phyloP scores from a whole-genome alignment of 176 grass and related monocot species.

The Chrysopogon serrulatus region DNA sequence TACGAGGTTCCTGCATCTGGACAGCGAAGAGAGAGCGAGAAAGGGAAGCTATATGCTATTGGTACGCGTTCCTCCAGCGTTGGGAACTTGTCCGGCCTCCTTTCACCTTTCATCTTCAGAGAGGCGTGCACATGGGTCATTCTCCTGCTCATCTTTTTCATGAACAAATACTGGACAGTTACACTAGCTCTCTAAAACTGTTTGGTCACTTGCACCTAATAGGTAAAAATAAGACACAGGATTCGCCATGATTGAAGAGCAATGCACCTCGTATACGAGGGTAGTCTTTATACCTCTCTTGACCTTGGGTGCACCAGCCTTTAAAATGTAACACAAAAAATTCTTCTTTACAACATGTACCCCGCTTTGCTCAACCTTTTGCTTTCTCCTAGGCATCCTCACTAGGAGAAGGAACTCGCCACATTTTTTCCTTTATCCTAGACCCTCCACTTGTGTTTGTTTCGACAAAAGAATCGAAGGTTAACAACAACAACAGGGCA shows the following conservation, averaged over 20 bases:
- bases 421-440: slow-evolving; percentile 14
- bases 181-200: background rate
- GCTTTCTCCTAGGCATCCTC: slow-evolving; percentile 15
- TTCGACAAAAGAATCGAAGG: slow-evolving; percentile 37
- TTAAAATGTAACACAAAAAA: slow-evolving; percentile 20
- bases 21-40: slow-evolving; percentile 3
- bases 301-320: slow-evolving; percentile 6
- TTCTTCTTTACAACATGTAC: slow-evolving; percentile 28
- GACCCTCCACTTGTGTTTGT: slow-evolving; percentile 5
- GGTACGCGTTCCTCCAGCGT: background rate
- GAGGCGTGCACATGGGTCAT: background rate
- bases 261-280: slow-evolving; percentile 6
- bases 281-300: slow-evolving; percentile 20
- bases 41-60: background rate
- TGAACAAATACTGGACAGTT: background rate
- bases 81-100: background rate
- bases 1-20: too few relatives aligned
- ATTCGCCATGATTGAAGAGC: background rate
- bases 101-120: background rate
- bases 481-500: slow-evolving; percentile 29
- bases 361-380: background rate
- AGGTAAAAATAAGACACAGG: background rate
- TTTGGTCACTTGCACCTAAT: background rate
- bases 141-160: background rate
- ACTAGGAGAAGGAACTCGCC: slow-evolving; percentile 8